Percentiles rank a stretch among this genome's conserved stretches.
phyloP scores from a whole-genome alignment of 2,329 filamentous ascomycete genomes.

The Lomentospora prolificans region DNA sequence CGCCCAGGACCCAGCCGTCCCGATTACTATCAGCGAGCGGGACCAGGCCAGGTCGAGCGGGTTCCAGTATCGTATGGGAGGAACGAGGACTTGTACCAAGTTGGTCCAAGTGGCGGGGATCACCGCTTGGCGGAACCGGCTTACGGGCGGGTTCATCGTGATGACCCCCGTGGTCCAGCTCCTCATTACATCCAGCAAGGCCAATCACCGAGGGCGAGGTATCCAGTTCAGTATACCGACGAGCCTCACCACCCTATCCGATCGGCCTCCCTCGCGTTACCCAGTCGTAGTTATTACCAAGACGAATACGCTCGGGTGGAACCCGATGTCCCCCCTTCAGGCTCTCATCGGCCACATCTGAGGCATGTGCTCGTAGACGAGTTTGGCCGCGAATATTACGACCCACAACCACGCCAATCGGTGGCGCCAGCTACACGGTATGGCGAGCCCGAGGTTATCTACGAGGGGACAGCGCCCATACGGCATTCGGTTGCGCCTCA shows the following conservation, averaged over 20 bases:
- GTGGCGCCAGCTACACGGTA: conserved; percentile 35
- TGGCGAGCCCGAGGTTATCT: conserved; percentile 47
- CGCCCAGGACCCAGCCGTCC: conserved; percentile 1
- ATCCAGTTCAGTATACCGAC: conserved; percentile 26
- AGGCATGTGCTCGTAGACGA: conserved; percentile 71
- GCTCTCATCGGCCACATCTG: conserved; percentile 40
- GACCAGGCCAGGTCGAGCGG: background rate
- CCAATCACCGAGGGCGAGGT: conserved; percentile 23
- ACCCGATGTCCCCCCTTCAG: conserved; percentile 32
- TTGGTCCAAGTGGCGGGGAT: background rate
- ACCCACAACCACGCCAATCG: conserved; percentile 44
- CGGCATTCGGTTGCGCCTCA: conserved; percentile 47
- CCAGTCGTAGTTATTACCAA: conserved; percentile 3
- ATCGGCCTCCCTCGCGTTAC: conserved; percentile 28
- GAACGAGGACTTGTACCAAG: background rate
- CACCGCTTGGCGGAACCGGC: background rate
- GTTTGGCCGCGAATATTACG: conserved; percentile 69
- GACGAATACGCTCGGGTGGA: conserved; percentile 5
- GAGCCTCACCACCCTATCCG: conserved; percentile 27
- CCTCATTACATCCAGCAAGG: conserved; percentile 25
- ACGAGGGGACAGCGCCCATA: conserved; percentile 46
- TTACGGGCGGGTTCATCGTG: conserved; percentile 3
- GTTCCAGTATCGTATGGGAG: background rate
- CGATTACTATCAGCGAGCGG: conserved; percentile 6
- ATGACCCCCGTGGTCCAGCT: conserved; percentile 10